phyloP scores from a whole-genome alignment of 164 flowering plant species.

The Tetrastigma voinierianum region DNA sequence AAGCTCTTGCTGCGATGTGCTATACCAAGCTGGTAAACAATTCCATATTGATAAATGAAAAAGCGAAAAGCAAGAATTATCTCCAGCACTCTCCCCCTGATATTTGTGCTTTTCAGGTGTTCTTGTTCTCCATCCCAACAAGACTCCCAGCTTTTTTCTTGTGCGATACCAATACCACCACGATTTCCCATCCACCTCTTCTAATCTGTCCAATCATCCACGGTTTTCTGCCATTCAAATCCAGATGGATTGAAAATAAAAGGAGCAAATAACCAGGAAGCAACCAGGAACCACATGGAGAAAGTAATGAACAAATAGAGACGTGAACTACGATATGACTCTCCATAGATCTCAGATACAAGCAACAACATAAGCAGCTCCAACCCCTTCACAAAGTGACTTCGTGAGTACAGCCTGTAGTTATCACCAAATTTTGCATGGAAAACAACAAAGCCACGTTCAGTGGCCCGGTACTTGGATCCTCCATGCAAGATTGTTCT shows the following conservation, averaged over 20 bases:
- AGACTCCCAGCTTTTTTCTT: conserved; percentile 92
- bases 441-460: conserved; percentile 93
- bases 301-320: conserved; percentile 74
- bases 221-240: conserved; percentile 99
- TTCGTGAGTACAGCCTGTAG: conserved; percentile 87
- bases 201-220: conserved; percentile 99
- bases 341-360: conserved; percentile 72
- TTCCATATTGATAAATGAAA: conserved; percentile 91
- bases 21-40: conserved; percentile 89
- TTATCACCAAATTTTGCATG: conserved; percentile 94
- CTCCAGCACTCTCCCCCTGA: conserved; percentile 78
- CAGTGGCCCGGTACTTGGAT: conserved; percentile 89
- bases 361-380: conserved; percentile 72
- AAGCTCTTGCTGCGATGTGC: conserved; percentile 62
- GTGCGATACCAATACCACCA: conserved; percentile 88
- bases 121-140: conserved; percentile 95
- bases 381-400: conserved; percentile 94
- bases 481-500: conserved; percentile 98
- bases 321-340: conserved; percentile 68
- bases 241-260: conserved; percentile 96
- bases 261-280: conserved; percentile 97
- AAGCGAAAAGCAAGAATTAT: conserved; percentile 82
- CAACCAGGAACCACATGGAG: conserved; percentile 97
- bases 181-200: conserved; percentile 99
- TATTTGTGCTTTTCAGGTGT: conserved; percentile 65